Evolutionary conservation across 2,329 filamentous ascomycete species (phyloP), one percentile per base, ranked within the genome.

Genomic region (Cladorrhinum sp.): DNA sequence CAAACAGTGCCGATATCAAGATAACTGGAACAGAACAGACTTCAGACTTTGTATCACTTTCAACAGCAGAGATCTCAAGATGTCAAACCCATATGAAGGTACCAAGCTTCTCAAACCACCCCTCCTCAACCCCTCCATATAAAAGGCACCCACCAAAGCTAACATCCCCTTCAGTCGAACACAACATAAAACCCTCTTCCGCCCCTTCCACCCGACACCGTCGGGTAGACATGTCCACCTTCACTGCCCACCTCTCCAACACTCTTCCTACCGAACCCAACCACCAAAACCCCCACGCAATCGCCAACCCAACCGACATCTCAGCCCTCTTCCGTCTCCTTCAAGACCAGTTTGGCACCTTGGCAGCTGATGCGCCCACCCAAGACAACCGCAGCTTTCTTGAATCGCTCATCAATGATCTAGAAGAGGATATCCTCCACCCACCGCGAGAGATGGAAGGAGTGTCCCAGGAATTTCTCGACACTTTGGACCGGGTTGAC

Each of bases 211-310:
- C 76, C 61, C 75, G 75, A 54, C 77, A 78, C 9, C 84, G 86
- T 46, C 82, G 82, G 69, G 74, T 84, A 63, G 84, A 87, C 75
- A 88, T 88, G 86, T 80, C 84, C 57, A 82, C 81, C 63, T 88
- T 87, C 76, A 81, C 76, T 68, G 79, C 82, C 59, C 81, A 84
- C 70, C 81, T 86, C 63, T 20, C 75, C 81, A 72, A 23, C 60
- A 53, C 20, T 55, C 55, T 24, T 55, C 50, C 48, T 30, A 2
- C 39, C 18, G 20, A 26, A 24, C 33, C 46, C 39, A 26, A 67
- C 62, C 64, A 79, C 68, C 76, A 82, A 73, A 84, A 83, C 75
- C 79, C 80, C 12, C 82, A 83, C 73, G 80, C 82, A 4, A 81
- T 79, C n/a, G 80, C 86, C 46, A 87, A 83, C 39, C 85, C 85